phyloP scores from a whole-genome alignment of 2,329 filamentous ascomycete genomes.

The Colletotrichum sp. region DNA sequence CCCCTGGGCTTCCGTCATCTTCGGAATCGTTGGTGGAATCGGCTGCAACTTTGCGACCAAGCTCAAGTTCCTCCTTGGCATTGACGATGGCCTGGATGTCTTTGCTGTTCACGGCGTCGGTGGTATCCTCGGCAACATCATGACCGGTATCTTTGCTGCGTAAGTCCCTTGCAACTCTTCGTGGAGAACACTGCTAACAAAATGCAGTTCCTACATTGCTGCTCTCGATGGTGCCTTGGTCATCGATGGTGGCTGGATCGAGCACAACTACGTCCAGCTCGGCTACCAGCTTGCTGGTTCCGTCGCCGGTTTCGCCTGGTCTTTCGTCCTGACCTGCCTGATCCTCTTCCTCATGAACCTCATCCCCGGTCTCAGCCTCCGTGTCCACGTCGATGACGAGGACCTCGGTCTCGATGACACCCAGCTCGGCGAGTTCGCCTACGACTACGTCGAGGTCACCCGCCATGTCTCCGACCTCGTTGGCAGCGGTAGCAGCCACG shows the following conservation, averaged over 20 bases:
- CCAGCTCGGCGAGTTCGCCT: slow-evolving; percentile 83
- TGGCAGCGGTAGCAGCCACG: not conserved
- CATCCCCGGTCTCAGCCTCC: slow-evolving; percentile 72
- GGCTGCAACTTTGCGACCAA: slow-evolving; percentile 88
- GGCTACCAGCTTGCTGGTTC: slow-evolving; percentile 75
- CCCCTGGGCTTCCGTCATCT: slow-evolving; percentile 63
- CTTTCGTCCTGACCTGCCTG: slow-evolving; percentile 70
- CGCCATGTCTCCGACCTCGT: slow-evolving; percentile 62
- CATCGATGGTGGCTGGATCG: slow-evolving; percentile 70
- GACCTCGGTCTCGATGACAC: slow-evolving; percentile 74
- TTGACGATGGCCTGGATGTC: slow-evolving; percentile 89
- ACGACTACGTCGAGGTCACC: slow-evolving; percentile 78
- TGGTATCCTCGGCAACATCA: slow-evolving; percentile 79
- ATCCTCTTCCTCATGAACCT: slow-evolving; percentile 76
- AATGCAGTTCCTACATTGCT: slow-evolving; percentile 68
- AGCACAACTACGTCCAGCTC: slow-evolving; percentile 73
- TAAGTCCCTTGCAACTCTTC: slow-evolving; percentile 39
- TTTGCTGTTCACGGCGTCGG: slow-evolving; percentile 90
- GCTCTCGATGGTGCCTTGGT: slow-evolving; percentile 70
- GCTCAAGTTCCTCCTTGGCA: slow-evolving; percentile 74
- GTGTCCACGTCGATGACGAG: slow-evolving; percentile 70
- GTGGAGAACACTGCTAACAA: not conserved
- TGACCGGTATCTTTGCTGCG: slow-evolving; percentile 80
- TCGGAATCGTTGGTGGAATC: slow-evolving; percentile 64
- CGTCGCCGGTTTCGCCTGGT: slow-evolving; percentile 67